Percentiles rank a stretch among this genome's conserved stretches.
Evolutionary conservation across 306 rosid species (phyloP).

Genomic region (Begonia fuchsioides): DNA sequence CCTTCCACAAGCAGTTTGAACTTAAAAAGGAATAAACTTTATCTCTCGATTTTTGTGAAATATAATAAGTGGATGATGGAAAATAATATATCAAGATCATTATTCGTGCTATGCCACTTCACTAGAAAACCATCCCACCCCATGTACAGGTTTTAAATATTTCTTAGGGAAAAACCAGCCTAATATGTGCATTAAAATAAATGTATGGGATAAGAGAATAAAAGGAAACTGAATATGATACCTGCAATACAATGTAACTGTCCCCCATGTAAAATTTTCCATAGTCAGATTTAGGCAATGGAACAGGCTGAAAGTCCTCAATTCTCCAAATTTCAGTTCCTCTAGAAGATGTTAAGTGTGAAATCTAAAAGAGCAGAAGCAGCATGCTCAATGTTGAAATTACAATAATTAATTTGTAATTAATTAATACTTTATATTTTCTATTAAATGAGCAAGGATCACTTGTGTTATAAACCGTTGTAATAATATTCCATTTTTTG

Average conservation of each 20-base stretch:
- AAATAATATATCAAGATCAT: no score
- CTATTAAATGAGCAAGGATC: no score
- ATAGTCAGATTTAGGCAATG: slow-evolving; percentile 6
- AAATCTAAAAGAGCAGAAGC: slow-evolving; percentile 14
- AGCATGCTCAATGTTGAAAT: slow-evolving; percentile 8
- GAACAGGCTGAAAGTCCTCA: slow-evolving; percentile 14
- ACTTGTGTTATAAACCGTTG: no score
- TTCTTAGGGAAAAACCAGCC: neutral
- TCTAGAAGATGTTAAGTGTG: slow-evolving; percentile 13
- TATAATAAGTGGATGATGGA: no score
- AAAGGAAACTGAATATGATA: slow-evolving; percentile 9
- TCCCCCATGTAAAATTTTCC: slow-evolving; percentile 15
- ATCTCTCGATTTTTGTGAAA: no score
- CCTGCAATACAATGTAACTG: slow-evolving; percentile 11
- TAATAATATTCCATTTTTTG: no score
- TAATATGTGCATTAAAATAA: neutral
- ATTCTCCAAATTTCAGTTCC: slow-evolving; percentile 17
- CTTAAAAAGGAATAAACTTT: neutral
- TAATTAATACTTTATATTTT: no score
- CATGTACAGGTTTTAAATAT: neutral
- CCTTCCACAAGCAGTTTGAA: neutral
- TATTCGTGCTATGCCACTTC: no score
- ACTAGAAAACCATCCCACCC: neutral
- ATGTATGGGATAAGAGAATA: neutral
- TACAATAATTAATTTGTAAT: slow-evolving; percentile 13